Conservation (phyloP, 352 stramenopile species). For the Elongisporangium anandrum region DNA sequence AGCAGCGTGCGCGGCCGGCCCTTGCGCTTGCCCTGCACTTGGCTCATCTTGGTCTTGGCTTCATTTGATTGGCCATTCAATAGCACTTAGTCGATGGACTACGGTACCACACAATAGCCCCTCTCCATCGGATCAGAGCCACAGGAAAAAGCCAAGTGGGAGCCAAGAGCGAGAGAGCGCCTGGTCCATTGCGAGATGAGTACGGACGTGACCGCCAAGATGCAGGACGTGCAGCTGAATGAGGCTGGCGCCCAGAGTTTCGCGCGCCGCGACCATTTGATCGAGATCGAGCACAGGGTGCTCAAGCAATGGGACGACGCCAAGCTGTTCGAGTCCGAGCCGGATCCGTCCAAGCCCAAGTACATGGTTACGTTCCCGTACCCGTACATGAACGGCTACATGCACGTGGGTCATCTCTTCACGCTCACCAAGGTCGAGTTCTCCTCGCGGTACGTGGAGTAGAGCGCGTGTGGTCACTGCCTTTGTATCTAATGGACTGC, state of each 20-base stretch:
- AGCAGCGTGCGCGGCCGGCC: conserved; percentile 53
- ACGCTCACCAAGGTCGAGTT: conserved; percentile 98
- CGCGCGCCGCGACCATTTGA: conserved; percentile 86
- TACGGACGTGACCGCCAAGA: conserved; percentile 56
- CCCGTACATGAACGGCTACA: conserved; percentile 99
- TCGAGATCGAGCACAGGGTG: conserved; percentile 90
- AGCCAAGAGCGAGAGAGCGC: no score
- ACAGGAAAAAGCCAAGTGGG: neutral
- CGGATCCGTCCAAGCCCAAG: conserved; percentile 83
- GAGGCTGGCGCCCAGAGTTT: conserved; percentile 69
- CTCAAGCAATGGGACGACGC: conserved; percentile 86
- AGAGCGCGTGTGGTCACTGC: conserved; percentile 27
- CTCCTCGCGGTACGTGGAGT: conserved; percentile 52
- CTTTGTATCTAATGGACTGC: conserved; percentile 47
- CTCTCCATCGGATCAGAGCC: neutral
- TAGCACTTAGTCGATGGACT: neutral
- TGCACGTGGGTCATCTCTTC: conserved; percentile 98
- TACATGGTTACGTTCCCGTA: conserved; percentile 99
- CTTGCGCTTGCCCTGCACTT: conserved; percentile 9
- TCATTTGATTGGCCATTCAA: neutral
- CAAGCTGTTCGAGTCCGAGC: conserved; percentile 90
- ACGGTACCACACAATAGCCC: no score
- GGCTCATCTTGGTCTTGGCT: neutral
- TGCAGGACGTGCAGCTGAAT: conserved; percentile 78
- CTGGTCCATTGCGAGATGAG: neutral